These are phyloP conservation scores for Primulina huaijiensis DNA, from an alignment of 257 asterid genomes.

Conservation along the genomic window DNA sequence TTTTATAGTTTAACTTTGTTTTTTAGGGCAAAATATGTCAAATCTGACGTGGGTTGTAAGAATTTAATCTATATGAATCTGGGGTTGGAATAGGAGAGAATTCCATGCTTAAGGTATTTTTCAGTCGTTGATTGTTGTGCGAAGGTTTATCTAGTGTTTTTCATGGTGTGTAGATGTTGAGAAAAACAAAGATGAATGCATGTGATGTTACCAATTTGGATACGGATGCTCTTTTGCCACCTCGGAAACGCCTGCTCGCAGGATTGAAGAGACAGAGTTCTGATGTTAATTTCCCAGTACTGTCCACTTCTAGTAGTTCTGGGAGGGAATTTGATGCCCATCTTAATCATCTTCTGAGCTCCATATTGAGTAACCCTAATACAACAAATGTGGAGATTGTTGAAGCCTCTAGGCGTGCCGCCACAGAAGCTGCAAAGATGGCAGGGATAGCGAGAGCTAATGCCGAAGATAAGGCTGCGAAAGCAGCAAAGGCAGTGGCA, in stretches of 20 bases:
- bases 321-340: conserved; percentile 40
- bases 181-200: conserved; percentile 56
- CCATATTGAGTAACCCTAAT: conserved; percentile 45
- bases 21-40: conserved; percentile 27
- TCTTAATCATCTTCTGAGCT: conserved; percentile 44
- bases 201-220: conserved; percentile 66
- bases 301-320: conserved; percentile 34
- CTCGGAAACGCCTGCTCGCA: conserved; percentile 89
- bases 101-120: conserved; percentile 32
- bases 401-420: conserved; percentile 68
- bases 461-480: conserved; percentile 89
- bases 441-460: conserved; percentile 77
- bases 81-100: conserved; percentile 19
- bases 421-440: conserved; percentile 57
- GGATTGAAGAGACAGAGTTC: conserved; percentile 82
- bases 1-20: conserved; percentile 21
- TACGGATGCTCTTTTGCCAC: conserved; percentile 88
- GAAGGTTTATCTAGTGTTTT: conserved; percentile 34
- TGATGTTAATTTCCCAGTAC: conserved; percentile 54
- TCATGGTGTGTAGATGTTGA: conserved; percentile 47
- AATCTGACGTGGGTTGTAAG: conserved; percentile 30
- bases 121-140: conserved; percentile 31
- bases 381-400: conserved; percentile 66
- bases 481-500: conserved; percentile 81
- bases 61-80: conserved; percentile 14